phyloP scores from a whole-genome alignment of 495 filamentous ascomycete genomes.

The Pyrenula massariospora region DNA sequence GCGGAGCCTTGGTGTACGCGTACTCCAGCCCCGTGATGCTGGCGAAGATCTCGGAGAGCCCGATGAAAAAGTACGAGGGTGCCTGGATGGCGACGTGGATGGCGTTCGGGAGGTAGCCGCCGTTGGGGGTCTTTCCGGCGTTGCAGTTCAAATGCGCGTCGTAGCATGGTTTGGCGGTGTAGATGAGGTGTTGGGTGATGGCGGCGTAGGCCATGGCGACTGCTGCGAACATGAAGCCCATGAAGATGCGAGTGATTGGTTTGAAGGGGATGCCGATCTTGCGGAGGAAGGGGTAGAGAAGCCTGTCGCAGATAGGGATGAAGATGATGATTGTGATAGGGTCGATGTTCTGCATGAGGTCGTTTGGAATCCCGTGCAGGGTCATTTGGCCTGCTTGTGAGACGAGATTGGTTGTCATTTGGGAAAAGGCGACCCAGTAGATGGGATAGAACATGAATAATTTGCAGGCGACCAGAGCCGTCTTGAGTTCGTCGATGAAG shows the following conservation, averaged over 20 bases:
- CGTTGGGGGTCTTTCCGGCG: conserved; percentile 19
- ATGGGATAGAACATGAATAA: conserved; percentile 48
- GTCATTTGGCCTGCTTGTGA: conserved; percentile 43
- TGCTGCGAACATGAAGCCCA: conserved; percentile 55
- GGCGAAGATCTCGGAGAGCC: conserved; percentile 63
- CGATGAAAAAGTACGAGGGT: conserved; percentile 58
- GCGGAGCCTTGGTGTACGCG: conserved; percentile 75
- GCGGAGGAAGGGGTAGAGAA: conserved; percentile 57
- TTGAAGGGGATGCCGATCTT: conserved; percentile 52
- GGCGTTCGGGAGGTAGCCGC: conserved; percentile 26
- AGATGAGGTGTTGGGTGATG: conserved; percentile 62
- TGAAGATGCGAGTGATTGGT: conserved; percentile 63
- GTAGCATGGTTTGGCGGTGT: conserved; percentile 40
- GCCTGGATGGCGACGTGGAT: conserved; percentile 61
- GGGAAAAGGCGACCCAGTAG: conserved; percentile 51
- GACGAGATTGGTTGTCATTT: conserved; percentile 48
- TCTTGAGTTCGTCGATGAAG: conserved; percentile 53
- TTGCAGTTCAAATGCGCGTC: conserved; percentile 19
- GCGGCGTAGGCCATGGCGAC: conserved; percentile 56
- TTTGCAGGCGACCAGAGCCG: conserved; percentile 45
- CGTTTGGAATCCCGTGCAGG: conserved; percentile 52
- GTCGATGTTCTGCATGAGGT: conserved; percentile 68
- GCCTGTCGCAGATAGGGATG: conserved; percentile 56
- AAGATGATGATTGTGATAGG: conserved; percentile 61
- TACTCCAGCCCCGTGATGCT: conserved; percentile 62